Percentiles rank a stretch among this genome's conserved stretches.
phyloP scores from a whole-genome alignment of 441 rosid species.

The Eutrema salsugineum region DNA sequence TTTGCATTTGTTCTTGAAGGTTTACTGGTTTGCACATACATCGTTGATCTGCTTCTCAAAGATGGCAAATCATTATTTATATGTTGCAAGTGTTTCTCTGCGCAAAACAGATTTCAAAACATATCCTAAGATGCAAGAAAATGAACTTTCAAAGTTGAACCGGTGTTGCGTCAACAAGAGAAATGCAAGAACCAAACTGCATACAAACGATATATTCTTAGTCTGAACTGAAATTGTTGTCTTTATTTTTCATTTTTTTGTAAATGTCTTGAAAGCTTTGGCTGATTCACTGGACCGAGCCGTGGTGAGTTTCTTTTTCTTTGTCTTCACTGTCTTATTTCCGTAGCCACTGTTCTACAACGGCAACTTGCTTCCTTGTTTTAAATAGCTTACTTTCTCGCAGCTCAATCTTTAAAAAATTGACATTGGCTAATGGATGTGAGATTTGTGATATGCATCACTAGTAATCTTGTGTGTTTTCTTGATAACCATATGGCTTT shows the following conservation, averaged over 20 bases:
- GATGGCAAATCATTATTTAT: constrained; percentile 12
- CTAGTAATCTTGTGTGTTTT: too few relatives aligned
- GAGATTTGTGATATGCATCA: too few relatives aligned
- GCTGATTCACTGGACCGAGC: constrained; percentile 99
- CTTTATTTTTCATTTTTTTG: too few relatives aligned
- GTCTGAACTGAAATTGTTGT: too few relatives aligned
- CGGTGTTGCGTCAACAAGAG: too few relatives aligned
- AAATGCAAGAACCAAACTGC: too few relatives aligned
- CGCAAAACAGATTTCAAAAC: background rate
- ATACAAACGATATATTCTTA: too few relatives aligned
- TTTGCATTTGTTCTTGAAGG: background rate
- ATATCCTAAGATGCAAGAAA: too few relatives aligned
- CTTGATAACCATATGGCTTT: too few relatives aligned
- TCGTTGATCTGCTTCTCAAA: constrained; percentile 4
- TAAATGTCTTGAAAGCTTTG: too few relatives aligned
- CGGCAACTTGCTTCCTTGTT: background rate
- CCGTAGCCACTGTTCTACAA: background rate
- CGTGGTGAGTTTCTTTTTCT: constrained; percentile 53
- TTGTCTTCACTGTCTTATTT: constrained; percentile 1
- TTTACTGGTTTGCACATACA: constrained; percentile 1
- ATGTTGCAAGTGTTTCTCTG: background rate
- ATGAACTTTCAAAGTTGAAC: too few relatives aligned
- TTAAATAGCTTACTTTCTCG: background rate
- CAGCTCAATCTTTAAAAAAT: background rate
- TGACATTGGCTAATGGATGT: too few relatives aligned